These are phyloP conservation scores for Aristolochia californica DNA, from an alignment of 164 flowering plant genomes.

Conservation along the genomic window DNA sequence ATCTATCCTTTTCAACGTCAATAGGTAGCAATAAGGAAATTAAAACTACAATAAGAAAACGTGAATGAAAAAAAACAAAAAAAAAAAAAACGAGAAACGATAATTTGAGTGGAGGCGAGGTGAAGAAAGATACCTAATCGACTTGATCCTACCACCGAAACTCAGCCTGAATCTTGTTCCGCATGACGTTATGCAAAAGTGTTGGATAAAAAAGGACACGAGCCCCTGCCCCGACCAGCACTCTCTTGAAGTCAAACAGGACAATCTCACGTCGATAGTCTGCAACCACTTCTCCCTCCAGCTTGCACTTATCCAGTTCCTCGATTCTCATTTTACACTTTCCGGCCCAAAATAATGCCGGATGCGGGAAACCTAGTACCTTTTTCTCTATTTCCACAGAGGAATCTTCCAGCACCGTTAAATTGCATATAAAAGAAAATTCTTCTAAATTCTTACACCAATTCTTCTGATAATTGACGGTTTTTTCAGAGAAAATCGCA, in stretches of 20 bases:
- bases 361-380: too few species aligned
- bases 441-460: too few species aligned
- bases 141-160: slow-evolving; percentile 92
- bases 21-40: too few species aligned
- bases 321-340: slow-evolving; percentile 48
- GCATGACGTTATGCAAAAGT: slow-evolving; percentile 62
- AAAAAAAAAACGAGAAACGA: background rate
- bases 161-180: slow-evolving; percentile 74
- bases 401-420: too few species aligned
- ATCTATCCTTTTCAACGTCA: too few species aligned
- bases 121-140: slow-evolving; percentile 42
- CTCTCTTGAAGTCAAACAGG: slow-evolving; percentile 38
- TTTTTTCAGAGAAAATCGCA: too few species aligned
- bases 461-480: too few species aligned
- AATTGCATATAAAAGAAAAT: too few species aligned
- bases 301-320: slow-evolving; percentile 38
- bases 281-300: slow-evolving; percentile 16
- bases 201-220: slow-evolving; percentile 82
- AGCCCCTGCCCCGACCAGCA: slow-evolving; percentile 67
- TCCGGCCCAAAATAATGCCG: background rate
- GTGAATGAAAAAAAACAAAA: background rate
- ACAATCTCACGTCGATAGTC: slow-evolving; percentile 10
- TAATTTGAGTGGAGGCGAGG: background rate
- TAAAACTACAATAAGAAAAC: too few species aligned
- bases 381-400: too few species aligned